These are phyloP conservation scores for Neostapfia colusana DNA, from an alignment of 176 grass and related monocot genomes.

Conservation along the genomic window DNA sequence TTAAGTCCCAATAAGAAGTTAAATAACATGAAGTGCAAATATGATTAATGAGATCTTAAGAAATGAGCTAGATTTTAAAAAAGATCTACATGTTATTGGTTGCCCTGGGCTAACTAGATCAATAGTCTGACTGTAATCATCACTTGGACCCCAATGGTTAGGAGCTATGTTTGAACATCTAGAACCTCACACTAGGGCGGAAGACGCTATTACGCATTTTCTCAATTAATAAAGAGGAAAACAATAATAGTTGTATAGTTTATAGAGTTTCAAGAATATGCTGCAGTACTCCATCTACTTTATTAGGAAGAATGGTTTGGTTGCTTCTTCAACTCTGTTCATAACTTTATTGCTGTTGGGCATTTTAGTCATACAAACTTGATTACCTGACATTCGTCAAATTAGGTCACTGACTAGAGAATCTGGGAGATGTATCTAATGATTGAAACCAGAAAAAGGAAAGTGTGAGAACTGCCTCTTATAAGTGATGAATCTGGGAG, in stretches of 20 bases:
- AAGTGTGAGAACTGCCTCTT: too few species aligned
- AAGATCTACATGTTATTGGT: background rate
- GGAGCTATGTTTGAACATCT: constrained; percentile 19
- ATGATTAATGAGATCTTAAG: background rate
- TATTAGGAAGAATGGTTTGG: background rate
- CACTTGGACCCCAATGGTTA: background rate
- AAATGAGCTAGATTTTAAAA: background rate
- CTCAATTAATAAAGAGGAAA: background rate
- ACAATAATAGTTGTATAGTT: background rate
- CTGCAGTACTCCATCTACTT: background rate
- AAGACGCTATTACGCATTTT: background rate
- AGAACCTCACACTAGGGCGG: background rate
- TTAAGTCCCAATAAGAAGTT: constrained; percentile 7
- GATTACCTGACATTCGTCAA: background rate
- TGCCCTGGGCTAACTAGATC: background rate
- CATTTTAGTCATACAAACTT: background rate
- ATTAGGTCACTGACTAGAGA: background rate
- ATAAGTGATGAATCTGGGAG: background rate
- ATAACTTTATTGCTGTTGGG: background rate
- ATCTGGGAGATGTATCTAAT: background rate
- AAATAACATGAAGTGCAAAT: background rate
- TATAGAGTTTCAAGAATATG: background rate
- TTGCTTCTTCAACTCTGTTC: background rate
- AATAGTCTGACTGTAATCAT: constrained; percentile 40
- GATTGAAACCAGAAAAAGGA: background rate